Evolutionary conservation across 257 asterid genomes (phyloP), one percentile per base, ranked within the genome.

Genomic region (Scutellaria baicalensis): DNA sequence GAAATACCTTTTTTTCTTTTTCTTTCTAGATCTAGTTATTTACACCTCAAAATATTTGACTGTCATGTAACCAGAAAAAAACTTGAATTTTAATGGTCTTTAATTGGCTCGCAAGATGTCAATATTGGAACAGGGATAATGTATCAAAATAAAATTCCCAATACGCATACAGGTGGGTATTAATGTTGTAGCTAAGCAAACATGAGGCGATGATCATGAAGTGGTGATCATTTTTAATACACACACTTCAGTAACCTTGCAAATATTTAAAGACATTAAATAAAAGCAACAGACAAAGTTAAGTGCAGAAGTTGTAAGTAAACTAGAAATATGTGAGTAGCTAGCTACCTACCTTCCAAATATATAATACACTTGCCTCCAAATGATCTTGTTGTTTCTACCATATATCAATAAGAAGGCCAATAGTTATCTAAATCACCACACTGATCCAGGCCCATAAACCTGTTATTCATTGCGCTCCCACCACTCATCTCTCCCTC

Each of bases 391-490:
- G 2, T 57, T 9, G 13, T 14, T 5, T 18, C 7, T 36, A 9
- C 49, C 27, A 51, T n/a, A n/a, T n/a, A n/a, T 76, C 70, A 83
- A 71, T 82, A 91, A 4, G 89, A 10, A 45, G 84, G 54, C 97
- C 97, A 91, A 47, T 81, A 91, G 70, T 68, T 78, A 2, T 91
- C 89, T 36, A 91, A 79, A 48, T 88, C 97, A 52, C 74, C 75
- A 75, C 95, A 86, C 54, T 81, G 85, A 3, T 88, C 95, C 88
- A 88, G 80, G 8, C 7, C 63, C 85, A 82, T 63, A 64, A 80
- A 83, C 78, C 90, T 84, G 36, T 60, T 79, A 21, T 49, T 70
- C 76, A 82, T 59, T 5, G 68, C 27, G 47, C 44, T 77, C 45
- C 75, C 76, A 66, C 66, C 64, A 66, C 31, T 79, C 83, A 82